Conservation (phyloP, 2,329 filamentous ascomycete genomes). For the Colletotrichum orchidophilum region DNA sequence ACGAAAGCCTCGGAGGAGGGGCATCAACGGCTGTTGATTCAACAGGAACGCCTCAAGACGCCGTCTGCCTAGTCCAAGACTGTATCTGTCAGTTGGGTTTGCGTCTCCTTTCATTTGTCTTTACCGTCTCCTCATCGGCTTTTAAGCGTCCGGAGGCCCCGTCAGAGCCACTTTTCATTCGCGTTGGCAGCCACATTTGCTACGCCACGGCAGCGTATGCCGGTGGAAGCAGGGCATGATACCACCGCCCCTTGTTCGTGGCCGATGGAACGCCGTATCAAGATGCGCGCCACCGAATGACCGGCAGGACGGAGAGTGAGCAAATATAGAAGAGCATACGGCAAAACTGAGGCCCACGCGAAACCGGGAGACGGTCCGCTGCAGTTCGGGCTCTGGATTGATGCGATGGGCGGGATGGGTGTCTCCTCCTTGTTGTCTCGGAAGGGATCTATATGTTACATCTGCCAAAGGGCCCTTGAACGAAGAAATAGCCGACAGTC, state of each 20-base stretch:
- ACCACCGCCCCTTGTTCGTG: not conserved
- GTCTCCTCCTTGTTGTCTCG: not conserved
- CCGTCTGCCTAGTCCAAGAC: not conserved
- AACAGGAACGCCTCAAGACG: constrained; percentile 7
- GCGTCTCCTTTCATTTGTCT: not conserved
- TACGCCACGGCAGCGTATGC: not conserved
- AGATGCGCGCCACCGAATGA: constrained; percentile 1
- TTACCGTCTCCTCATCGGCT: not conserved
- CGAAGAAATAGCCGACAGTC: constrained; percentile 1
- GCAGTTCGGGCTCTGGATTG: not conserved
- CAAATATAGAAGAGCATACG: not conserved
- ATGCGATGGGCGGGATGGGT: not conserved
- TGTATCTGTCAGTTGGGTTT: not conserved
- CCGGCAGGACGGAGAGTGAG: not conserved
- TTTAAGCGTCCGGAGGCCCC: not conserved
- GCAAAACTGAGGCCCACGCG: not conserved
- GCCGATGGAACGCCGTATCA: not conserved
- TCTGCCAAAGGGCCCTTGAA: not conserved
- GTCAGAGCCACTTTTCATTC: not conserved
- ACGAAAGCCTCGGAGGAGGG: not conserved
- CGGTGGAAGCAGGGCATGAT: not conserved
- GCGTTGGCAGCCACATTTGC: not conserved
- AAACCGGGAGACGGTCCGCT: not conserved
- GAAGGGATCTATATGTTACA: not conserved
- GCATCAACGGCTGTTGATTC: constrained; percentile 18